Conservation (phyloP, 768 basidiomycete species). For the Leucocoprinus birnbaumii region DNA sequence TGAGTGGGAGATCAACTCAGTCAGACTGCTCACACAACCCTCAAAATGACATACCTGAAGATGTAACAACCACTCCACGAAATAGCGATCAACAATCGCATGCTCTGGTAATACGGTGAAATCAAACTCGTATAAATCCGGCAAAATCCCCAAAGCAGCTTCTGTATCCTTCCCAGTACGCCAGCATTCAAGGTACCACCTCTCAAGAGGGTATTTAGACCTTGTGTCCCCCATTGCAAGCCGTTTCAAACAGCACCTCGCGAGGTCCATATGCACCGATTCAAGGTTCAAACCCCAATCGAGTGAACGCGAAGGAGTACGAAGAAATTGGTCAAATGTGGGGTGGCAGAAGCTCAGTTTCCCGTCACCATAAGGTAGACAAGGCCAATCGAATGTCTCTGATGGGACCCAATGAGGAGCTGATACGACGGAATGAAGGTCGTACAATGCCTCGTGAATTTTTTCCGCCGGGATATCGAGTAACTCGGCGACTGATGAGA, state of each 20-base stretch:
- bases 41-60: neutral
- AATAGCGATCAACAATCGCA: slow-evolving; percentile 1
- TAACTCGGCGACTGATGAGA: neutral
- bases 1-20: too few relatives aligned
- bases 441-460: neutral
- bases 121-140: slow-evolving; percentile 3
- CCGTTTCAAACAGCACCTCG: neutral
- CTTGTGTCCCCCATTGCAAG: too few relatives aligned
- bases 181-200: slow-evolving; percentile 6
- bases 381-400: neutral
- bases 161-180: slow-evolving; percentile 6
- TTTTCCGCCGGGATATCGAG: neutral
- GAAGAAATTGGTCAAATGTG: slow-evolving; percentile 5
- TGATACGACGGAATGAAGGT: neutral
- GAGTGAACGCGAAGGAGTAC: slow-evolving; percentile 1
- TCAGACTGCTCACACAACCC: neutral
- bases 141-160: neutral
- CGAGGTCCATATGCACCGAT: neutral
- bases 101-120: neutral
- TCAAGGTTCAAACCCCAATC: slow-evolving; percentile 2
- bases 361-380: neutral
- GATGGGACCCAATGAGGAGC: neutral
- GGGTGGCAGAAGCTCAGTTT: neutral
- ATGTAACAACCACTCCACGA: slow-evolving; percentile 5
- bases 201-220: neutral